Evolutionary conservation across 441 rosid species (phyloP).

Genomic region (Sinapis alba): DNA sequence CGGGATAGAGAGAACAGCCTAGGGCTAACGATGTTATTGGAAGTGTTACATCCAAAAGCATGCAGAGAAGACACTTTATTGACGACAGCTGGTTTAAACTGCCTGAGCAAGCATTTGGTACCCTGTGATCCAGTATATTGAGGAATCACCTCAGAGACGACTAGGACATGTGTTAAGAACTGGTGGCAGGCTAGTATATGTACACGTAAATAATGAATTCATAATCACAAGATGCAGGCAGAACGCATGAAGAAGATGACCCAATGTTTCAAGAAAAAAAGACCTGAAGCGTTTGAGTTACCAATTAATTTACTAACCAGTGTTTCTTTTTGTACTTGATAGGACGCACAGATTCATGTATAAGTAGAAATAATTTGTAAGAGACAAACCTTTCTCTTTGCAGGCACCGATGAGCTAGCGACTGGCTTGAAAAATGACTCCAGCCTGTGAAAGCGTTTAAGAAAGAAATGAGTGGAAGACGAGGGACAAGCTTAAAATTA

Average conservation of each 20-base stretch:
- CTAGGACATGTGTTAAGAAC: slow-evolving; percentile 16
- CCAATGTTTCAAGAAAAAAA: slow-evolving; percentile 4
- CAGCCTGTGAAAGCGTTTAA: slow-evolving; percentile 49
- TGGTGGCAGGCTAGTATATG: not conserved
- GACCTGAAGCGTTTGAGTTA: not conserved
- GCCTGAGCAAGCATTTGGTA: slow-evolving; percentile 61
- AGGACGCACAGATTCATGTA: not conserved
- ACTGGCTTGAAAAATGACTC: slow-evolving; percentile 93
- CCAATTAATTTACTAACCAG: slow-evolving; percentile 6
- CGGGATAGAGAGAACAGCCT: slow-evolving; percentile 45
- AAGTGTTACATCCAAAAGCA: slow-evolving; percentile 44
- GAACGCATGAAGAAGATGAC: slow-evolving; percentile 3
- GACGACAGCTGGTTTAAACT: slow-evolving; percentile 49
- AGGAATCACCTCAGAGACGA: slow-evolving; percentile 46
- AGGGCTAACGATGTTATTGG: slow-evolving; percentile 48
- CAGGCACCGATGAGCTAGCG: slow-evolving; percentile 56
- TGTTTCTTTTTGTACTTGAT: not conserved
- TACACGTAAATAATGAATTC: not conserved
- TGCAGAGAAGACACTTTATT: slow-evolving; percentile 51
- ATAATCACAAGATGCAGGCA: slow-evolving; percentile 6
- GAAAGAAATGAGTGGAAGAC: slow-evolving; percentile 14
- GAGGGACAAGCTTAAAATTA: not conserved
- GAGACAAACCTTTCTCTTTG: slow-evolving; percentile 81
- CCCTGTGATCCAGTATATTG: slow-evolving; percentile 66
- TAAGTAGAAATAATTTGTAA: not conserved